Base-by-base conservation (phyloP, 306 rosid species). In the Fragaria vesca region DNA sequence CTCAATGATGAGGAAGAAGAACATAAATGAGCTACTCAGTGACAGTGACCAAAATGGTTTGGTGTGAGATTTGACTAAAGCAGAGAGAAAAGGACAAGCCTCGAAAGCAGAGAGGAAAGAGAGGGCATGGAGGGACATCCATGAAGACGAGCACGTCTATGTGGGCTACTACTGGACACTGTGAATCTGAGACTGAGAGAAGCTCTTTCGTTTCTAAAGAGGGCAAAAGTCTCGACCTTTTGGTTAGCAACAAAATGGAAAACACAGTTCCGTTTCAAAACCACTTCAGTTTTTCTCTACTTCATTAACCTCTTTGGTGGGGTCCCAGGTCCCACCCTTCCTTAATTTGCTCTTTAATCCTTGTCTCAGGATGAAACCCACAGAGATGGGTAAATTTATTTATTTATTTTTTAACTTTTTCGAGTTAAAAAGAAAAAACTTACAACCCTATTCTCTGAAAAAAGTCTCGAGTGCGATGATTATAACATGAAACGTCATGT, bases 41-140 rank as follows among this genome's bases (percentile, higher is more conserved):
- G 83, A 79, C 30, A 73, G 73, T 70, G 58, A 79, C 81, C 47
- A 76, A 78, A 72, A 76, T 84, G 84, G 89, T 86, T 85, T 76
- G 85, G 91, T 83, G 79, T 36, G 67, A 32, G 76, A 81, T 83
- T 89, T 82, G 90, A 92, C 92, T 74, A 74, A 82, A 82, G 46
- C 67, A 58, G 54, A 62, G 85, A 83, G 86, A 83, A 87, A 84
- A 78, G 69, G 90, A 92, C 93, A 89, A 66, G 13, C 30, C 38
- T 1, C 18, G 3, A 26, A 17, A 28, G 48, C 48, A 45, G 60
- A 50, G 20, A 13, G 21, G 24, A 58, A 71, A 65, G 74, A 46
- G 78, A 76, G 57, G 26, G 55, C 69, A 66, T 40, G 79, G 78
- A 66, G 67, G 71, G 80, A 73, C 88, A 71, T 58, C 45, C 87